Evolutionary conservation across 1,284 basidiomycete species (phyloP).

Genomic region (Meripilus lineatus): DNA sequence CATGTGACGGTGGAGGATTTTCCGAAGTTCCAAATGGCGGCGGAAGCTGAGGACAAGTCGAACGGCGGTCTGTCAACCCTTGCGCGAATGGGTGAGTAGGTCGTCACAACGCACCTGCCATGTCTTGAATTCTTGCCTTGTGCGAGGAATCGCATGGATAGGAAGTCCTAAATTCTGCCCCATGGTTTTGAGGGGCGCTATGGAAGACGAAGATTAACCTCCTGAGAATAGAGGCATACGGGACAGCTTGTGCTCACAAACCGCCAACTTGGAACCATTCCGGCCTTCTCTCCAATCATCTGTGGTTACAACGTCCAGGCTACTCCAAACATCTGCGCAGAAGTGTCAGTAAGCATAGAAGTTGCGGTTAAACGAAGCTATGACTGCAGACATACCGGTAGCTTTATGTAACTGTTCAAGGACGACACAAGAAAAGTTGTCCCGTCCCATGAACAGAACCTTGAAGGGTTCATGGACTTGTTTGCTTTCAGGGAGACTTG

Average conservation of each 20-base stretch:
- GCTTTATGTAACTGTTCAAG: constrained; percentile 48
- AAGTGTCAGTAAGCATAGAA: too few relatives aligned
- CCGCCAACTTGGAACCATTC: constrained; percentile 41
- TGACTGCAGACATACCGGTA: constrained; percentile 43
- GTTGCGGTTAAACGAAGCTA: too few relatives aligned
- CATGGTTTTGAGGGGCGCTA: constrained; percentile 57
- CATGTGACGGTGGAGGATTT: constrained; percentile 32
- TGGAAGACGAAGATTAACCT: background rate
- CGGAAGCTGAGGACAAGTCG: constrained; percentile 46
- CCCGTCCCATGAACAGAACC: constrained; percentile 69
- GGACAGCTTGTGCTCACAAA: too few relatives aligned
- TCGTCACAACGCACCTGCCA: constrained; percentile 44
- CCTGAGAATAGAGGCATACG: constrained; percentile 7
- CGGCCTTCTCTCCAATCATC: constrained; percentile 53
- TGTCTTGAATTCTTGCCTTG: constrained; percentile 47
- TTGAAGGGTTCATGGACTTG: constrained; percentile 1
- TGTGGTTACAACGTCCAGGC: constrained; percentile 54
- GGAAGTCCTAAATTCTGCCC: constrained; percentile 45
- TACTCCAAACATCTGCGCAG: constrained; percentile 64
- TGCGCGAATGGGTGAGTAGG: background rate
- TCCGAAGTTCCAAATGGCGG: constrained; percentile 34
- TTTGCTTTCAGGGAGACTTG: too few relatives aligned
- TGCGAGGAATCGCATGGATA: constrained; percentile 53
- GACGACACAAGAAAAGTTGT: constrained; percentile 65
- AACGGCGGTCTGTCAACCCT: too few relatives aligned